Evolutionary conservation across 2,329 filamentous ascomycete species (phyloP).

Genomic region (Aspergillus caelatus): DNA sequence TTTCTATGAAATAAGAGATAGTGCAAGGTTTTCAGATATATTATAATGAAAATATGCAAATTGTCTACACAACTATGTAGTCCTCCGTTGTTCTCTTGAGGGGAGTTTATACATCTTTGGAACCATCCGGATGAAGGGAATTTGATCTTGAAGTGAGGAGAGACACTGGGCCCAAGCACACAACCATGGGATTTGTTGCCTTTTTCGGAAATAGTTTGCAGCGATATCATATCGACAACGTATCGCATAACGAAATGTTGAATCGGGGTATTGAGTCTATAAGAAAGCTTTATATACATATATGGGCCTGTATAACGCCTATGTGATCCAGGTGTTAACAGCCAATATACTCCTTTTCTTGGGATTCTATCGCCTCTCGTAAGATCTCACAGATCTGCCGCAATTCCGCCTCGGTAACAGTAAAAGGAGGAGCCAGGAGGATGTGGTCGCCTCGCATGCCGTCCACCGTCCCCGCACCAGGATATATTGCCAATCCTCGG

Average conservation of each 20-base stretch:
- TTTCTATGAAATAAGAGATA: no score
- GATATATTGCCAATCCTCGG: not conserved
- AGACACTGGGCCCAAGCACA: not conserved
- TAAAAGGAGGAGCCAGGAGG: conserved; percentile 3
- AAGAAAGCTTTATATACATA: not conserved
- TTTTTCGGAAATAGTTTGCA: not conserved
- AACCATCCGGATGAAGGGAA: not conserved
- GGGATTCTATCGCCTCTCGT: not conserved
- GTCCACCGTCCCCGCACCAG: conserved; percentile 4
- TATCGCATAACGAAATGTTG: no score
- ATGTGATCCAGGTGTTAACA: not conserved
- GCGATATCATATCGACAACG: not conserved
- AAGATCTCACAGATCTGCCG: not conserved
- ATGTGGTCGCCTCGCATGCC: conserved; percentile 1
- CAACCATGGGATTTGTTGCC: not conserved
- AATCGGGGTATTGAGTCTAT: not conserved
- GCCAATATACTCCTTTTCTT: not conserved
- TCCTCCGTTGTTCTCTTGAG: no score
- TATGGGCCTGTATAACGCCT: not conserved
- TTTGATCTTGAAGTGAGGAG: not conserved
- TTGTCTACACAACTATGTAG: no score
- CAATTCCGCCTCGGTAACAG: not conserved
- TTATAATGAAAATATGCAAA: not conserved
- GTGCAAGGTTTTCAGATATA: not conserved
- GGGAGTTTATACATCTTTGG: not conserved